Evolutionary conservation across 805 yeast genomes (phyloP).

Genomic region (Yamadazyma scolyti): DNA sequence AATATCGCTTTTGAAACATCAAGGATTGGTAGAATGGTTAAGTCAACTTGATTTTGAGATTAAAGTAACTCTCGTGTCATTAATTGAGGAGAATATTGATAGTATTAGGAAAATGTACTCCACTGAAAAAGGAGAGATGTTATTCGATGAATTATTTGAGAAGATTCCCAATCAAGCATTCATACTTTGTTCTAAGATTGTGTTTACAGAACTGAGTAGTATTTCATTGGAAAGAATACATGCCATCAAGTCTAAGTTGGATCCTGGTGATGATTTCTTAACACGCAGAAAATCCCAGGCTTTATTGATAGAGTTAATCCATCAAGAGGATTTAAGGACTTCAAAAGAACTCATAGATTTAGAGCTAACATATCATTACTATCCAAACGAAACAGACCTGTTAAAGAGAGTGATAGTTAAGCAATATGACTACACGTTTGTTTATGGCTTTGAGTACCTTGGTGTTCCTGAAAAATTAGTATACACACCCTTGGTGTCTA

Average conservation of each 20-base stretch:
- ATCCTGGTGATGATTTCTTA: not conserved
- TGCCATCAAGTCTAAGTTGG: too few relatives aligned
- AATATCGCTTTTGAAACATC: conserved; percentile 38
- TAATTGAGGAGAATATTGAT: conserved; percentile 12
- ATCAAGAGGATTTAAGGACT: conserved; percentile 43
- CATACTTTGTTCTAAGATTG: conserved; percentile 52
- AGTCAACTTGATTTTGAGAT: conserved; percentile 52
- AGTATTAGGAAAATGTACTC: not conserved
- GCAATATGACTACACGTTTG: conserved; percentile 50
- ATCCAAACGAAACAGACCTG: conserved; percentile 15
- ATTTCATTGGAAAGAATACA: too few relatives aligned
- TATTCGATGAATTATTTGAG: conserved; percentile 26
- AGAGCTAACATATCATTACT: conserved; percentile 7
- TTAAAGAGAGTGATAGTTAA: conserved; percentile 37
- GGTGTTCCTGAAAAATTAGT: conserved; percentile 76
- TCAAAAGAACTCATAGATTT: not conserved
- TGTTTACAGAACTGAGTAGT: conserved; percentile 51
- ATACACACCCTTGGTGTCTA: conserved; percentile 66
- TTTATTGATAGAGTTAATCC: conserved; percentile 64
- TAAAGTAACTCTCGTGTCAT: conserved; percentile 42
- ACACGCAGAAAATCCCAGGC: conserved; percentile 53
- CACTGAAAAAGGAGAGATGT: not conserved
- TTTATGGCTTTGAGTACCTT: conserved; percentile 78
- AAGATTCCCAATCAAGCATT: conserved; percentile 54
- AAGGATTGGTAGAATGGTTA: conserved; percentile 61